These are phyloP conservation scores for Trametes coccinea DNA, from an alignment of 768 basidiomycete genomes.

Conservation along the genomic window DNA sequence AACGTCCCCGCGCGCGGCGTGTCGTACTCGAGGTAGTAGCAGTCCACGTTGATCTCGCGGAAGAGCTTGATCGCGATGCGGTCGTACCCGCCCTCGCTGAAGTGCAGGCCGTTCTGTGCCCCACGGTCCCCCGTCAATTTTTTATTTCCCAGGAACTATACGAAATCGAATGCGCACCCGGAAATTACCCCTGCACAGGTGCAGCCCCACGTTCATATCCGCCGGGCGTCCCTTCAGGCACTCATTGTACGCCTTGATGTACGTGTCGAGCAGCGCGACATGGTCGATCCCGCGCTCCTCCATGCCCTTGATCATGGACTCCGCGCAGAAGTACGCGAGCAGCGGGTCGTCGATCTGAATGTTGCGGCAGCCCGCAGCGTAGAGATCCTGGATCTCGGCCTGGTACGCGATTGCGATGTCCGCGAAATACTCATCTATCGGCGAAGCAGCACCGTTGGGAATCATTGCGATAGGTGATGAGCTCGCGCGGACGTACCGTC, in stretches of 20 bases:
- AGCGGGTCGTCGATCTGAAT: constrained; percentile 51
- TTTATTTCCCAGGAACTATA: background rate
- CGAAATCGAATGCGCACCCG: constrained; percentile 15
- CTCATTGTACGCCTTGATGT: constrained; percentile 61
- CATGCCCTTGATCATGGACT: constrained; percentile 56
- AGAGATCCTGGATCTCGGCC: constrained; percentile 46
- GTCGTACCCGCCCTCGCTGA: constrained; percentile 61
- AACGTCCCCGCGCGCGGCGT: constrained; percentile 64
- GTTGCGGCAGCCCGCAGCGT: constrained; percentile 45
- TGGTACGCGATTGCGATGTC: constrained; percentile 50
- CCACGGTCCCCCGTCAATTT: background rate
- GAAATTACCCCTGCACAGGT: constrained; percentile 56
- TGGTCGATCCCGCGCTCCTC: constrained; percentile 59
- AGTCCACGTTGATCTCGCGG: constrained; percentile 58
- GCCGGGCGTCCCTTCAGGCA: constrained; percentile 52
- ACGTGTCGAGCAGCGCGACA: constrained; percentile 64
- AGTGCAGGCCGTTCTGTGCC: constrained; percentile 45
- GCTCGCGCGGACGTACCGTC: constrained; percentile 44
- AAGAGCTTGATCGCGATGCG: constrained; percentile 58
- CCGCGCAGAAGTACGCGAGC: constrained; percentile 65
- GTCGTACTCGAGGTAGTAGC: constrained; percentile 60
- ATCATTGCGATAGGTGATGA: constrained; percentile 13
- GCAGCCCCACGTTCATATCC: constrained; percentile 57
- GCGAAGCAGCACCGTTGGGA: background rate
- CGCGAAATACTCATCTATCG: constrained; percentile 46